phyloP scores from a whole-genome alignment of 1,284 basidiomycete species.

The Ceratobasidium sp. region DNA sequence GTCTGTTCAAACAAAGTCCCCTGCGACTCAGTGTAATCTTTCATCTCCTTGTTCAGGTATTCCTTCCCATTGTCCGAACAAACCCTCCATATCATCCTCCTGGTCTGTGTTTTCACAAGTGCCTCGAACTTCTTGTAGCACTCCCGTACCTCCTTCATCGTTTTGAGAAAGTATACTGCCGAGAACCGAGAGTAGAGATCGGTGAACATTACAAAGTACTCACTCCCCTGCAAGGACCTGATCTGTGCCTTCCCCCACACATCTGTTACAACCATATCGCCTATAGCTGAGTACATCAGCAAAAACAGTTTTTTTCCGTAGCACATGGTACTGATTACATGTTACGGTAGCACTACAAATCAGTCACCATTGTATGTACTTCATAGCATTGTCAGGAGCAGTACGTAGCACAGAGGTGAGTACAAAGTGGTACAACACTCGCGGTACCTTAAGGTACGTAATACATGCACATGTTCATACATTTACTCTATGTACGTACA shows the following conservation, averaged over 20 bases:
- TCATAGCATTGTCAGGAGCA: too few species aligned
- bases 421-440: too few species aligned
- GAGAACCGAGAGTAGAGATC: conserved; percentile 44
- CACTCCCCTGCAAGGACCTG: neutral
- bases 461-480: too few species aligned
- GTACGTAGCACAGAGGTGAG: too few species aligned
- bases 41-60: conserved; percentile 48
- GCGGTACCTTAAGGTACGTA: too few species aligned
- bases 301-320: too few species aligned
- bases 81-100: conserved; percentile 44
- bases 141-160: conserved; percentile 50
- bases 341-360: too few species aligned
- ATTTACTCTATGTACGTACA: too few species aligned
- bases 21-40: conserved; percentile 14
- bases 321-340: too few species aligned
- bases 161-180: conserved; percentile 41
- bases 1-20: conserved; percentile 48
- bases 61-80: conserved; percentile 49
- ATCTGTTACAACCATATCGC: conserved; percentile 51
- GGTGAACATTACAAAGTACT: neutral
- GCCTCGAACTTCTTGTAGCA: conserved; percentile 50
- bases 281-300: conserved; percentile 46
- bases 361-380: too few species aligned
- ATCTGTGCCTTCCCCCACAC: neutral
- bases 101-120: conserved; percentile 49